Conservation (phyloP, 768 basidiomycete species). For the Pholiota microspora region DNA sequence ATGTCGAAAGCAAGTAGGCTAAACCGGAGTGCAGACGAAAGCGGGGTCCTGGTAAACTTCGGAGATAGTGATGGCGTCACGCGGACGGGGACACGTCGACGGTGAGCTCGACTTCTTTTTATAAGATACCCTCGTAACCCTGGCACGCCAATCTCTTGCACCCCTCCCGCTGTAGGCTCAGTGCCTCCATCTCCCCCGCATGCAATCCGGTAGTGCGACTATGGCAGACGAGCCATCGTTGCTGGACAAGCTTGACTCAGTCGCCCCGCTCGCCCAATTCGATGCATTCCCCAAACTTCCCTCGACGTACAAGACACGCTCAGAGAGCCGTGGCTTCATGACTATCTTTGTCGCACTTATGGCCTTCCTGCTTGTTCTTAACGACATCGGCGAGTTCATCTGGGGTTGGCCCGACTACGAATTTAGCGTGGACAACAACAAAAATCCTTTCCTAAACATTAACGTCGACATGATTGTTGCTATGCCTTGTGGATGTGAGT, state of each 20-base stretch:
- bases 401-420: constrained; percentile 93
- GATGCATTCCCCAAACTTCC: constrained; percentile 89
- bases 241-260: constrained; percentile 62
- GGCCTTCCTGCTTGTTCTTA: constrained; percentile 74
- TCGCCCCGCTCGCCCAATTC: constrained; percentile 67
- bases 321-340: constrained; percentile 78
- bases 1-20: background rate
- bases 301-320: constrained; percentile 76
- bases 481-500: constrained; percentile 91
- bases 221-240: constrained; percentile 30
- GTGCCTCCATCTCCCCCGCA: constrained; percentile 2
- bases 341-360: constrained; percentile 68
- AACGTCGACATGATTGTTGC: constrained; percentile 93
- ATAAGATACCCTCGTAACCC: constrained; percentile 9
- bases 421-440: constrained; percentile 78
- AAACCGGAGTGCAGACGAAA: background rate
- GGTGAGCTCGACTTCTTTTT: constrained; percentile 6
- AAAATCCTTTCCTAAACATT: constrained; percentile 65
- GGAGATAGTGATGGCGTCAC: constrained; percentile 15
- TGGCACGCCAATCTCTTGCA: constrained; percentile 10
- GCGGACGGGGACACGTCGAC: constrained; percentile 19
- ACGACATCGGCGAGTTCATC: constrained; percentile 87
- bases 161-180: background rate
- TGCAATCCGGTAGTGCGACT: constrained; percentile 10
- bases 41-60: constrained; percentile 13